Evolutionary conservation across 345 rosid species (phyloP).

Genomic region (rapeseed (Brassica napus)): Da-Ae NC_063452.1:15219501-15220000

Average conservation of each 20-base stretch:
- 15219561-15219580: slow-evolving; percentile 37
- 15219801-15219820: slow-evolving; percentile 30
- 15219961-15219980: slow-evolving; percentile 37
- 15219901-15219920: slow-evolving; percentile 33
- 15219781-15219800: slow-evolving; percentile 35
- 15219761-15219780: slow-evolving; percentile 29
- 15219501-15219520: slow-evolving; percentile 18
- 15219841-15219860: slow-evolving; percentile 31
- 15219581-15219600: slow-evolving; percentile 36
- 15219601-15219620: slow-evolving; percentile 33
- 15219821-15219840: slow-evolving; percentile 36
- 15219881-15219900: slow-evolving; percentile 32
- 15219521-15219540: slow-evolving; percentile 33
- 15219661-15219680: slow-evolving; percentile 41
- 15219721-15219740: slow-evolving; percentile 29
- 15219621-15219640: slow-evolving; percentile 39
- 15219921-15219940: slow-evolving; percentile 40
- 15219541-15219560: slow-evolving; percentile 38
- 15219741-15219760: slow-evolving; percentile 29
- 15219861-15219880: slow-evolving; percentile 33
- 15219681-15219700: slow-evolving; percentile 23
- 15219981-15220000: slow-evolving; percentile 37
- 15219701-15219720: slow-evolving; percentile 33
- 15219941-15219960: slow-evolving; percentile 42
- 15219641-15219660: slow-evolving; percentile 36